Conservation (phyloP, 2,329 filamentous ascomycete species). For the Aspergillus pseudoglaucus region DNA sequence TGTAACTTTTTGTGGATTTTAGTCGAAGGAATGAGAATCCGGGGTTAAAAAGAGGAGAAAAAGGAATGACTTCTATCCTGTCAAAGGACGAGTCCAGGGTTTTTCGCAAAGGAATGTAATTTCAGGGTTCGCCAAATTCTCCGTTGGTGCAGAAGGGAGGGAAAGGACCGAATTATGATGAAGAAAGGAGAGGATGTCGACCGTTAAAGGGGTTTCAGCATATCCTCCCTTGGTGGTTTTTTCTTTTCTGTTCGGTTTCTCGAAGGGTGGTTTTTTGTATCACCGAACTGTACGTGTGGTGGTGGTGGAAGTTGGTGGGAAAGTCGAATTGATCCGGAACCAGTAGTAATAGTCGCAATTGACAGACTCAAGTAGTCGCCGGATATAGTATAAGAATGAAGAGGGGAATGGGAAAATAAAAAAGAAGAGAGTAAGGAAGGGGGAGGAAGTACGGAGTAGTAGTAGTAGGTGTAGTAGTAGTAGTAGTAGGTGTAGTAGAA, state of each 20-base stretch:
- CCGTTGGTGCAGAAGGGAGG: conserved; percentile 16
- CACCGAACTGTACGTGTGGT: neutral
- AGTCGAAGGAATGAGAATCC: neutral
- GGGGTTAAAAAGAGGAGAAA: neutral
- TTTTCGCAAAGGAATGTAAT: conserved; percentile 17
- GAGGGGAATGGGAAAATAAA: conserved; percentile 7
- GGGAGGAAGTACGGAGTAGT: neutral
- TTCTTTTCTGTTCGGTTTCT: neutral
- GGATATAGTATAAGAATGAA: conserved; percentile 1
- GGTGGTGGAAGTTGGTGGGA: neutral
- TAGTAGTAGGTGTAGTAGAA: no score
- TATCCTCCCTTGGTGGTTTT: conserved; percentile 13
- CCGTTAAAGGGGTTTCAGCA: conserved; percentile 16
- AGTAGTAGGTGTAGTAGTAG: neutral
- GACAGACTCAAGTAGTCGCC: conserved; percentile 5
- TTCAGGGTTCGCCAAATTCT: conserved; percentile 19
- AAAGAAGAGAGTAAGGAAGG: conserved; percentile 7
- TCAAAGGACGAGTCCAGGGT: conserved; percentile 13
- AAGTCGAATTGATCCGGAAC: neutral
- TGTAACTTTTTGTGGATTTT: neutral
- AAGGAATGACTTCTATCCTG: conserved; percentile 7
- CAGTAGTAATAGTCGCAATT: conserved; percentile 2
- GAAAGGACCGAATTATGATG: conserved; percentile 16
- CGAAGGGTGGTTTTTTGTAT: neutral
- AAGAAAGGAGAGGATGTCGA: conserved; percentile 1